Evolutionary conservation across 2,329 filamentous ascomycete species (phyloP), one percentile per base, ranked within the genome.

Genomic region (Exophiala spinifera): DNA sequence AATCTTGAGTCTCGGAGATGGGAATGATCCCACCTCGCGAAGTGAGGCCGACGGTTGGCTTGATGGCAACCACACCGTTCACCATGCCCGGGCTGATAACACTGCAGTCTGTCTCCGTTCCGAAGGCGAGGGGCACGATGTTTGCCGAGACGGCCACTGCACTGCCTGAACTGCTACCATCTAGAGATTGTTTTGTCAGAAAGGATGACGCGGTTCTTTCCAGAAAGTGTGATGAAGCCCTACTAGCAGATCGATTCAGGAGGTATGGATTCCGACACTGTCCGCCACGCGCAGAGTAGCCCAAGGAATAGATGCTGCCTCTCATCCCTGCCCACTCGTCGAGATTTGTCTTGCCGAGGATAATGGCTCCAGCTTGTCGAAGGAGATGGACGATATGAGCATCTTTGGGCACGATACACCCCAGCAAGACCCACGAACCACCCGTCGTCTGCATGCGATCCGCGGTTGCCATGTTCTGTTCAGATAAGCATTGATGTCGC

Each of bases 181-280:
- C 17, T 63, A 54, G 11, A 55, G 6, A 57, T 42, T n/a, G 44
- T 50, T 17, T n/a, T n/a, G n/a, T n/a, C n/a, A n/a, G n/a, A n/a
- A n/a, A 47, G 43, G 17, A 42, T 20, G 4, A 23, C 28, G 5
- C n/a, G 42, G 11, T 46, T 14, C 47, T 23, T n/a, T 4, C 3
- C n/a, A 7, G 17, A 25, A 13, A 14, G 15, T 33, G 3, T 11
- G 6, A 15, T 8, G 19, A 23, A 48, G 42, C 28, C 55, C 34
- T 15, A 62, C 56, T 56, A n/a, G 53, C 31, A 42, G 54, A 57
- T n/a, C 53, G 48, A 19, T 57, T 60, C 46, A 57, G 43, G 15
- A 51, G 88, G 63, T 89, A 90, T 0, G 87, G 76, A 63, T 78
- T 84, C 40, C 83, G 74, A 44, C 76, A 76, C 68, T 89, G 85